Evolutionary conservation across 768 basidiomycete species (phyloP).

Genomic region (Mycena pura): DNA sequence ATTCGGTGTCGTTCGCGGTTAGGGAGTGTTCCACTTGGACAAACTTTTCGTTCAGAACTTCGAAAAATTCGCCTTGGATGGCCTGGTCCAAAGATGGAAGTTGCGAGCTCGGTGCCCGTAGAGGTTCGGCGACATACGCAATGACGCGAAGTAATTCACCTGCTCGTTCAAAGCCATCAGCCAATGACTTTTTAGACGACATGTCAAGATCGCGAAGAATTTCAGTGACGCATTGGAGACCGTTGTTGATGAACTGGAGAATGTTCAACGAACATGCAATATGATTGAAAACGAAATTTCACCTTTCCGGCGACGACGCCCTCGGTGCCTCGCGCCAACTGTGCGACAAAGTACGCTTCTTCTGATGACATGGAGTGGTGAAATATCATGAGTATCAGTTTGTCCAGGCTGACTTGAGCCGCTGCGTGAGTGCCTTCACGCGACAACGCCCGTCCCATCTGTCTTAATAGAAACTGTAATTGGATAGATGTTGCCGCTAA

Average conservation of each 20-base stretch:
- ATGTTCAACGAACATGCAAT: background rate
- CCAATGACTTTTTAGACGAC: constrained; percentile 35
- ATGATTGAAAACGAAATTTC: constrained; percentile 6
- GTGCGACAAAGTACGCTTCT: constrained; percentile 84
- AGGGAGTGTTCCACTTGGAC: constrained; percentile 46
- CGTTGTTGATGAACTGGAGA: constrained; percentile 75
- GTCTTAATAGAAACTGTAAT: constrained; percentile 76
- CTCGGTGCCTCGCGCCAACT: constrained; percentile 77
- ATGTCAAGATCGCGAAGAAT: constrained; percentile 49
- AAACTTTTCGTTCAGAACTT: constrained; percentile 55
- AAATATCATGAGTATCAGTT: constrained; percentile 70
- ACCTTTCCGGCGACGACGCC: constrained; percentile 74
- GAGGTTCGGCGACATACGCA: constrained; percentile 70
- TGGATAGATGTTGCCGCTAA: constrained; percentile 82
- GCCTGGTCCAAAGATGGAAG: constrained; percentile 58
- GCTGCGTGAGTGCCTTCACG: constrained; percentile 59
- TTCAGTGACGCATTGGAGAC: constrained; percentile 68
- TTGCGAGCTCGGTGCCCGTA: constrained; percentile 52
- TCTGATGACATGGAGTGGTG: constrained; percentile 77
- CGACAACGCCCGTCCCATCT: constrained; percentile 71
- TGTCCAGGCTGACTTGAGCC: constrained; percentile 70
- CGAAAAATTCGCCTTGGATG: constrained; percentile 65
- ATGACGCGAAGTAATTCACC: constrained; percentile 76
- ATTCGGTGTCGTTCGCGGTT: constrained; percentile 26
- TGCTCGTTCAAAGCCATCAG: constrained; percentile 55